Base-by-base conservation (phyloP, 2,329 filamentous ascomycete species). In the Pseudocercospora pini-densiflorae region DNA sequence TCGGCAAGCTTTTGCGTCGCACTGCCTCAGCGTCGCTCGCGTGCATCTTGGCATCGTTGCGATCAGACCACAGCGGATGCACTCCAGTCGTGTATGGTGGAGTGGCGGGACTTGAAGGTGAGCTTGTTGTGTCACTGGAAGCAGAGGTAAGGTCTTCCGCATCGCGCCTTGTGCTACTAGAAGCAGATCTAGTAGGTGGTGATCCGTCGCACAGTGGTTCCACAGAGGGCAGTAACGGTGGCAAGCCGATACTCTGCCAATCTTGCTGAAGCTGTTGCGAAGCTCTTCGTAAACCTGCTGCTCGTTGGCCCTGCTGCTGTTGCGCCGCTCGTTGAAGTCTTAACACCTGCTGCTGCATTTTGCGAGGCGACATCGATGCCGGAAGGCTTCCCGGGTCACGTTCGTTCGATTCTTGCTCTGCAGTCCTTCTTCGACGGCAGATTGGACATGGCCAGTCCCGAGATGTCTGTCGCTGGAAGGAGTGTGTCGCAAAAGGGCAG, bases 371-470 rank as follows among this genome's bases (percentile, higher is more conserved):
- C 51, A 55, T 55, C 16, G 51, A 55, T 14, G 51, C 51, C 2
- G 51, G 55, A 9, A 23, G 16, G 8, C 31, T 31, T n/a, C 29
- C 31, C 14, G 31, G 55, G 19, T 43, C 31, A 58, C 24, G 55
- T 0, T 43, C 40, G 6, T 43, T 16, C 40, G 40, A n/a, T 43
- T 43, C 40, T n/a, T 43, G 40, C 5, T 43, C 40, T 19, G 33
- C 2, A 36, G 5, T 10, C 10, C 9, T 23, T 1, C 19, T 29
- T 9, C 55, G 55, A 14, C 55, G 16, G 36, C 65, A 70, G 33
- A 64, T 53, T 5, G 65, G 68, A 60, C 65, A 70, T 19, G 66
- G 65, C 61, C 61, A 64, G 31, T 61, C 51, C 2, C 27, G 58
- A 9, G 58, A 24, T 49, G n/a, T 53, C n/a, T 54, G 33, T 40